Percentiles rank a stretch among this genome's conserved stretches.
phyloP scores from a whole-genome alignment of 768 basidiomycete species.

The Leucosporidium yakuticum region DNA sequence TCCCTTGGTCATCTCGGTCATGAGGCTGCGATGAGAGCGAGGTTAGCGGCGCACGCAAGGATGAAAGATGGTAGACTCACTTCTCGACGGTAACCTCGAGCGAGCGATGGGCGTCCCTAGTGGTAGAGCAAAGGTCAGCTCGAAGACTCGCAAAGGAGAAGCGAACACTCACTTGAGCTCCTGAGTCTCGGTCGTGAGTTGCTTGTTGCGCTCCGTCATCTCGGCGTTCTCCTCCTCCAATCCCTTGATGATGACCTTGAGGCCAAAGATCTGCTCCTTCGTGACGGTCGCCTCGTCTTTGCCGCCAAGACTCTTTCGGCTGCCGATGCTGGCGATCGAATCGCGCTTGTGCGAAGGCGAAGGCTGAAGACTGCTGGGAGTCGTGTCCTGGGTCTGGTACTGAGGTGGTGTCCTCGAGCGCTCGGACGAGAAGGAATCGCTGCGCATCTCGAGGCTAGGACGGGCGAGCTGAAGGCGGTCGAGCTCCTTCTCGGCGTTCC shows the following conservation, averaged over 20 bases:
- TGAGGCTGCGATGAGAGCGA: slow-evolving; percentile 15
- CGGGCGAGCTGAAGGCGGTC: slow-evolving; percentile 9
- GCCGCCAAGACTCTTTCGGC: slow-evolving; percentile 9
- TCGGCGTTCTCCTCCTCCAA: slow-evolving; percentile 76
- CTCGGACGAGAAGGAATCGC: background rate
- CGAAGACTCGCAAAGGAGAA: background rate
- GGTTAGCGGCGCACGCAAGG: slow-evolving; percentile 2
- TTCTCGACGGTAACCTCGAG: slow-evolving; percentile 71
- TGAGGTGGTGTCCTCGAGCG: background rate
- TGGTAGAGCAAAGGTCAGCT: background rate
- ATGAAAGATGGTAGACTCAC: slow-evolving; percentile 44
- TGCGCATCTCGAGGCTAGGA: background rate
- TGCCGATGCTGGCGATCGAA: slow-evolving; percentile 17
- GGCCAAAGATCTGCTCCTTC: slow-evolving; percentile 67
- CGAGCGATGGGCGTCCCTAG: slow-evolving; percentile 60
- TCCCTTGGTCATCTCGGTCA: slow-evolving; percentile 41
- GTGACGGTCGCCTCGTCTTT: slow-evolving; percentile 36
- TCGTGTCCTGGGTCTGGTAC: background rate
- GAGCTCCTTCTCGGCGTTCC: slow-evolving; percentile 38
- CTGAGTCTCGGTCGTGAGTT: slow-evolving; percentile 60
- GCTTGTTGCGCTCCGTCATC: slow-evolving; percentile 69
- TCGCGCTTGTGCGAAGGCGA: background rate
- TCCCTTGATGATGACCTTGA: slow-evolving; percentile 85
- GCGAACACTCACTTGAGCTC: slow-evolving; percentile 63
- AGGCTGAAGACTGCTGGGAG: no score